Evolutionary conservation across 257 asterid genomes (phyloP).

Genomic region (Thymus mandschuricus): DNA sequence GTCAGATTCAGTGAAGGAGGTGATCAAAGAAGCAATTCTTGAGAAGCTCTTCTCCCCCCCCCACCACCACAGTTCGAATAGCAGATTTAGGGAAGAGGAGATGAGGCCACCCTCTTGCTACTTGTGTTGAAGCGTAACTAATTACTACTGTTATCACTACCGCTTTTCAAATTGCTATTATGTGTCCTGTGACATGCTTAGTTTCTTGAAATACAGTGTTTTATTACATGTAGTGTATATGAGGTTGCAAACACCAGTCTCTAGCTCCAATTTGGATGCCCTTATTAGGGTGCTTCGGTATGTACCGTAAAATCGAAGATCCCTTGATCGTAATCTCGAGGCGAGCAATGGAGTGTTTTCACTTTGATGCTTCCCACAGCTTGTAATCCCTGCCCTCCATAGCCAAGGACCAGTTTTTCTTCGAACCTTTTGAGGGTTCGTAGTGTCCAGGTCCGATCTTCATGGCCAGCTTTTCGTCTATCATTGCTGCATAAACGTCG

Average conservation of each 20-base stretch:
- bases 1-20: too few relatives aligned
- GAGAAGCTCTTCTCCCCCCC: too few relatives aligned
- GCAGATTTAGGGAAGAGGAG: too few relatives aligned
- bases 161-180: neutral
- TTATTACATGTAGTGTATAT: neutral
- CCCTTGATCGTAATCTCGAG: constrained; percentile 1
- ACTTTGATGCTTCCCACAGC: constrained; percentile 67
- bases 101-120: too few relatives aligned
- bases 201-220: constrained; percentile 22
- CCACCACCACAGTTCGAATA: too few relatives aligned
- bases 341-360: neutral
- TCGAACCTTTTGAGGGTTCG: constrained; percentile 57
- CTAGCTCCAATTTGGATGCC: constrained; percentile 1
- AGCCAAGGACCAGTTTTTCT: constrained; percentile 63
- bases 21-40: too few relatives aligned
- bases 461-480: constrained; percentile 79
- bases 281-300: neutral
- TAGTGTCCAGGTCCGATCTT: constrained; percentile 93
- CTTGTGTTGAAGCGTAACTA: too few relatives aligned
- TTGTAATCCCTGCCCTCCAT: constrained; percentile 73
- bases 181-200: too few relatives aligned
- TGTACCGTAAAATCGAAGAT: constrained; percentile 2
- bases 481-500: constrained; percentile 87
- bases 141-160: too few relatives aligned
- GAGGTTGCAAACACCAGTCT: constrained; percentile 22